Base-by-base conservation (phyloP, 2,329 filamentous ascomycete genomes). In the Xylariaceae sp. region DNA sequence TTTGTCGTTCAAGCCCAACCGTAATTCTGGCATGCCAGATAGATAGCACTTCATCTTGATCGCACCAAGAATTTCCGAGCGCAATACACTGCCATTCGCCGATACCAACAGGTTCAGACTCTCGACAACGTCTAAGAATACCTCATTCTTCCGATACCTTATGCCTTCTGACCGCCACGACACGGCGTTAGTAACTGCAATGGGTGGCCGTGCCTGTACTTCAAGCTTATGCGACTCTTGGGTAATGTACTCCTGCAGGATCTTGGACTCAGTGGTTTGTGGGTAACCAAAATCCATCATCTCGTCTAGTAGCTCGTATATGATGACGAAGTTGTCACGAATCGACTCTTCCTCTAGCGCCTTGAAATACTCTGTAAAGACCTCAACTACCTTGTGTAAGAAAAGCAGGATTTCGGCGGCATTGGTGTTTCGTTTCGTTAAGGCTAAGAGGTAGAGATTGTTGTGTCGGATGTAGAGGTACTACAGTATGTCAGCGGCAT, bases 221-320 rank as follows among this genome's bases (percentile, higher is more conserved):
- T 99, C 94, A 57, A 99, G 85, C 77, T 97, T 97, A 80, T 99
- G 94, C 48, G 92, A 97, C 76, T 99, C 94, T 75, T 99, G 94
- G 33, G 94, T 99, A 72, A 99, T 99, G 78, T 96, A 96, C 79
- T 99, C 94, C 75, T 99, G 94, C 57, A 99, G 79, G 72, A 99
- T 99, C 83, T 99, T 99, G 73, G 86, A 91, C 75, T 99, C 94
- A 62, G 94, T 99, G 8, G 94, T 99, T 74, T 99, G 94, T 5
- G 94, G 94, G 73, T 99, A 97, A 60, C 94, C 94, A 80, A 99
- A 99, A 76, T 99, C 94, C 94, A 99, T 99, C 94, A 99, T 99
- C 79, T 99, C 94, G 71, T 99, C 94, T 59, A 99, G 84, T 57
- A 99, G 77, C 76, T 99, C 94, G 80, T 99, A 99, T 70, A 99